phyloP scores from a whole-genome alignment of 306 rosid species.

The Datisca glomerata region DNA sequence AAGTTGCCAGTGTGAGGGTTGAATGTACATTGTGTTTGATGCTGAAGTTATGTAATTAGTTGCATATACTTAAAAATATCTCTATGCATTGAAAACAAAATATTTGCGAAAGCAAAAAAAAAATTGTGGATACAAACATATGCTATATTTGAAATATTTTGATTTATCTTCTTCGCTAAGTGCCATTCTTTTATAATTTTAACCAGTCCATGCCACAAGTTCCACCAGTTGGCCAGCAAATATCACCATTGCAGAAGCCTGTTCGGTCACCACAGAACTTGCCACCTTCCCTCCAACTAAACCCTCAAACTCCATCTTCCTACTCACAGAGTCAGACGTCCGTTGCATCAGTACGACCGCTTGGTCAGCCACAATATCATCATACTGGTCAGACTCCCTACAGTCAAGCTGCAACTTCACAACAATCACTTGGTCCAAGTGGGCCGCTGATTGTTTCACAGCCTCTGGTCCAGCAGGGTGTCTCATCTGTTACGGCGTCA shows the following conservation, averaged over 20 bases:
- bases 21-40: too few relatives aligned
- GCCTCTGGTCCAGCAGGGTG: constrained; percentile 38
- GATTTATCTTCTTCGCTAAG: too few relatives aligned
- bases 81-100: too few relatives aligned
- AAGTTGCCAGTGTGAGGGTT: too few relatives aligned
- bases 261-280: constrained; percentile 60
- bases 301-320: constrained; percentile 40
- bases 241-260: constrained; percentile 50
- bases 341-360: constrained; percentile 36
- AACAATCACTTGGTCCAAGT: constrained; percentile 33
- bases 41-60: too few relatives aligned
- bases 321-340: constrained; percentile 38
- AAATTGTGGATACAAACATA: too few relatives aligned
- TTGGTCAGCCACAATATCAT: constrained; percentile 48
- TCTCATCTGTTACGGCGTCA: constrained; percentile 33
- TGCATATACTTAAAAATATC: too few relatives aligned
- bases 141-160: too few relatives aligned
- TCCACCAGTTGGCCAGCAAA: constrained; percentile 46
- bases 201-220: constrained; percentile 40
- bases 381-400: constrained; percentile 29
- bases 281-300: constrained; percentile 44
- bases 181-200: too few relatives aligned
- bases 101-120: too few relatives aligned
- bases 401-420: constrained; percentile 31
- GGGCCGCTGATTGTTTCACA: constrained; percentile 54